A percentile compares a stretch with the other conserved stretches of the same genome.
phyloP scores from a whole-genome alignment of 257 asterid genomes.

The Linaria vulgaris region DNA sequence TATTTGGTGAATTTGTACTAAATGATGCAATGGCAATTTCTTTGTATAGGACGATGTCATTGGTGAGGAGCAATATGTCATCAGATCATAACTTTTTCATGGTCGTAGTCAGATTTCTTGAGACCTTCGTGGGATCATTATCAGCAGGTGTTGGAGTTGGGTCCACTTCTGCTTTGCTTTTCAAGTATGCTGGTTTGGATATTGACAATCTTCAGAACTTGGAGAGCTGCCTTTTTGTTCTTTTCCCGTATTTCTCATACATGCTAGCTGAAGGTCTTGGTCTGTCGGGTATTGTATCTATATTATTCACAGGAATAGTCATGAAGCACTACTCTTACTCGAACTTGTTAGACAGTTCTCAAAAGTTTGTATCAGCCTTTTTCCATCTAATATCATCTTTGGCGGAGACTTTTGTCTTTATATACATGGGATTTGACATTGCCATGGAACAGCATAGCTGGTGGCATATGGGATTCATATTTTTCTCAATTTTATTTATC shows the following conservation, averaged over 20 bases:
- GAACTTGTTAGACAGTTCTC: slow-evolving; percentile 91
- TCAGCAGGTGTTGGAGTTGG: slow-evolving; percentile 99
- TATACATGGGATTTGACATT: slow-evolving; percentile 97
- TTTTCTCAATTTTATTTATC: slow-evolving; percentile 87
- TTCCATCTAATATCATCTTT: slow-evolving; percentile 92
- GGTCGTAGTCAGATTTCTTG: slow-evolving; percentile 90
- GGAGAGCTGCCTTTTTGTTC: slow-evolving; percentile 16
- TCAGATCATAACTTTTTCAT: slow-evolving; percentile 74
- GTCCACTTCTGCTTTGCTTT: slow-evolving; percentile 90
- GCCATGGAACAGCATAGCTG: slow-evolving; percentile 99
- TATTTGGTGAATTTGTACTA: slow-evolving; percentile 96
- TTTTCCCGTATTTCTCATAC: slow-evolving; percentile 33
- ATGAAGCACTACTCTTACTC: slow-evolving; percentile 94
- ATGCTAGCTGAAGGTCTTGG: slow-evolving; percentile 99
- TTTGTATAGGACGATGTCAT: slow-evolving; percentile 93
- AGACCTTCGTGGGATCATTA: slow-evolving; percentile 93
- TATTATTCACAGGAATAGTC: slow-evolving; percentile 96
- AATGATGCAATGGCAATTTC: slow-evolving; percentile 99
- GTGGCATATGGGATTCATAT: slow-evolving; percentile 97
- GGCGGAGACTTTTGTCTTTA: slow-evolving; percentile 96
- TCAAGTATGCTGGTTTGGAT: slow-evolving; percentile 96
- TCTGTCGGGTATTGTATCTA: slow-evolving; percentile 94
- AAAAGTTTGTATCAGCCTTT: slow-evolving; percentile 94
- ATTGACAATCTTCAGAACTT: slow-evolving; percentile 95
- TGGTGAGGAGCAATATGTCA: slow-evolving; percentile 85